Evolutionary conservation across 306 rosid genomes (phyloP).

Genomic region (Vigna nakashimae): DNA sequence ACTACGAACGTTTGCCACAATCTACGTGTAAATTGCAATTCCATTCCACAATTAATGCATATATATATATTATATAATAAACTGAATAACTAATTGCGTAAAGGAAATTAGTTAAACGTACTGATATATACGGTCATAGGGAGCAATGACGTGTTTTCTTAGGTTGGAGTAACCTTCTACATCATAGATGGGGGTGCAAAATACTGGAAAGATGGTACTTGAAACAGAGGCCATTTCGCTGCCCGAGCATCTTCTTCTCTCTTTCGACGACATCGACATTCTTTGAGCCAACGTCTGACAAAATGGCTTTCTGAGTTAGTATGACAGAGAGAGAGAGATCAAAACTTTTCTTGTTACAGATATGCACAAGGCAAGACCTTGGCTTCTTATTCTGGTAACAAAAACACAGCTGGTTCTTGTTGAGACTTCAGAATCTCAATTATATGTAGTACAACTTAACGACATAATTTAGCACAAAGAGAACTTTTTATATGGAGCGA

Average conservation of each 20-base stretch:
- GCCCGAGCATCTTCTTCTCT: conserved; percentile 65
- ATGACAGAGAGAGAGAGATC: not conserved
- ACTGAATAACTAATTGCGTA: not conserved
- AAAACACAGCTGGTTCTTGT: not conserved
- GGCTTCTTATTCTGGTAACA: conserved; percentile 11
- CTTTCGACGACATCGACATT: conserved; percentile 54
- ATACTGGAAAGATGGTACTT: conserved; percentile 75
- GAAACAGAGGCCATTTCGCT: conserved; percentile 70
- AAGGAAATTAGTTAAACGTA: conserved; percentile 24
- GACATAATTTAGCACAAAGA: conserved; percentile 28
- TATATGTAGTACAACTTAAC: not conserved
- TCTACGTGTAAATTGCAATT: conserved; percentile 48
- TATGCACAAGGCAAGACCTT: conserved; percentile 27
- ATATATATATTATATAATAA: not conserved
- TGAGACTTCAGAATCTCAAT: conserved; percentile 4
- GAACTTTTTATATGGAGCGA: conserved; percentile 28
- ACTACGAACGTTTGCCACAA: conserved; percentile 82
- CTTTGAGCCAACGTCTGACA: conserved; percentile 15
- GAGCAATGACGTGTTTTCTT: conserved; percentile 63
- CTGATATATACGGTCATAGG: conserved; percentile 79
- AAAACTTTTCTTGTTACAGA: conserved; percentile 34
- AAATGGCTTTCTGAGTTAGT: not conserved
- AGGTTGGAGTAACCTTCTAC: conserved; percentile 61
- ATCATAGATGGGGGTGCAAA: conserved; percentile 63
- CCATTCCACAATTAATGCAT: conserved; percentile 15